phyloP scores from a whole-genome alignment of 1,284 basidiomycete genomes.

The Austropuccinia psidii region DNA sequence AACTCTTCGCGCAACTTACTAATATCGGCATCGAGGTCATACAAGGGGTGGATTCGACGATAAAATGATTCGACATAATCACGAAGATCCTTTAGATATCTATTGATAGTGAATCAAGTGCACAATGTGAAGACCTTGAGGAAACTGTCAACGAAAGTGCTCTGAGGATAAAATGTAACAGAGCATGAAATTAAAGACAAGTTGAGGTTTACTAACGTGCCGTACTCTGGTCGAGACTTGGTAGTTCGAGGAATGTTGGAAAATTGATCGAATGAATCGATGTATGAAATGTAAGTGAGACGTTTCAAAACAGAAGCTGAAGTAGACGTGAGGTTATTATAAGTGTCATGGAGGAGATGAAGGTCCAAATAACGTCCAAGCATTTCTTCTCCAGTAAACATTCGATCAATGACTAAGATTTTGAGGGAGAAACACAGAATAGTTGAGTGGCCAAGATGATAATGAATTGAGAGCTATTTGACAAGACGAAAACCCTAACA shows the following conservation, averaged over 20 bases:
- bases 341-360: slow-evolving; percentile 76
- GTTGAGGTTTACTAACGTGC: slow-evolving; percentile 3
- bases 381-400: slow-evolving; percentile 92
- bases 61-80: slow-evolving; percentile 77
- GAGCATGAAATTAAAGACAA: neutral
- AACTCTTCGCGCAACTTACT: slow-evolving; percentile 63
- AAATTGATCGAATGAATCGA: slow-evolving; percentile 29
- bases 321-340: slow-evolving; percentile 68
- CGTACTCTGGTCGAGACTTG: slow-evolving; percentile 19
- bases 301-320: slow-evolving; percentile 33
- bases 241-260: slow-evolving; percentile 13
- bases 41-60: slow-evolving; percentile 75
- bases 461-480: slow-evolving; percentile 41
- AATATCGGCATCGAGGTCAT: slow-evolving; percentile 68
- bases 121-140: neutral
- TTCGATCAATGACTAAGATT: slow-evolving; percentile 64
- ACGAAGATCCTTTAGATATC: slow-evolving; percentile 54
- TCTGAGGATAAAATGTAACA: neutral
- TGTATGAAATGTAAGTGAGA: slow-evolving; percentile 28
- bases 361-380: slow-evolving; percentile 93
- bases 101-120: neutral
- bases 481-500: slow-evolving; percentile 35
- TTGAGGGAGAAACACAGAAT: too few species aligned
- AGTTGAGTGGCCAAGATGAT: slow-evolving; percentile 38
- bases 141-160: neutral